These are phyloP conservation scores for Wickerhamomyces alni DNA, from an alignment of 805 yeast genomes.

Conservation along the genomic window DNA sequence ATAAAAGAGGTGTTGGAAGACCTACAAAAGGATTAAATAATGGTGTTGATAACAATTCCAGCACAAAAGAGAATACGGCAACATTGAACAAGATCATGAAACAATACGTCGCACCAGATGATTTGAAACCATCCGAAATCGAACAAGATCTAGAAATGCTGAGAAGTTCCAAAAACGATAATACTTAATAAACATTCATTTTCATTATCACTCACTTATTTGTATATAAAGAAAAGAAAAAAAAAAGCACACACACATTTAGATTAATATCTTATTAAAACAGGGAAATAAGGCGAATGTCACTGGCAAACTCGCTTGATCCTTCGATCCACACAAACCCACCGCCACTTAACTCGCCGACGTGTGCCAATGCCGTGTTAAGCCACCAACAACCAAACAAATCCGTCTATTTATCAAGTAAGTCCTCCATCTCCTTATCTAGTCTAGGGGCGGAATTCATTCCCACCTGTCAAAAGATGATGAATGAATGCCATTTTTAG, in stretches of 20 bases:
- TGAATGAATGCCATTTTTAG: too few relatives aligned
- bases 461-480: too few relatives aligned
- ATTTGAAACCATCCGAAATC: constrained; percentile 21
- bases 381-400: background rate
- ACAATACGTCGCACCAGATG: constrained; percentile 24
- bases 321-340: constrained; percentile 6
- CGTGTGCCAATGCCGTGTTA: background rate
- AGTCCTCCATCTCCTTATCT: too few relatives aligned
- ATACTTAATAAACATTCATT: background rate
- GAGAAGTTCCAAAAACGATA: background rate
- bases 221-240: too few relatives aligned
- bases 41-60: constrained; percentile 2
- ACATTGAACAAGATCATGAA: constrained; percentile 21
- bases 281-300: too few relatives aligned
- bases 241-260: too few relatives aligned
- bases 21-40: constrained; percentile 2
- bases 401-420: background rate
- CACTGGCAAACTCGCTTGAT: constrained; percentile 1
- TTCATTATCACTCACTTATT: too few relatives aligned
- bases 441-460: too few relatives aligned
- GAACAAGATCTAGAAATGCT: constrained; percentile 22
- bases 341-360: constrained; percentile 10
- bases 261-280: too few relatives aligned
- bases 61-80: constrained; percentile 7
- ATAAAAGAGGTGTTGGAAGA: constrained; percentile 1